phyloP scores from a whole-genome alignment of 140 eudicot species.

The Bidens hawaiensis region DNA sequence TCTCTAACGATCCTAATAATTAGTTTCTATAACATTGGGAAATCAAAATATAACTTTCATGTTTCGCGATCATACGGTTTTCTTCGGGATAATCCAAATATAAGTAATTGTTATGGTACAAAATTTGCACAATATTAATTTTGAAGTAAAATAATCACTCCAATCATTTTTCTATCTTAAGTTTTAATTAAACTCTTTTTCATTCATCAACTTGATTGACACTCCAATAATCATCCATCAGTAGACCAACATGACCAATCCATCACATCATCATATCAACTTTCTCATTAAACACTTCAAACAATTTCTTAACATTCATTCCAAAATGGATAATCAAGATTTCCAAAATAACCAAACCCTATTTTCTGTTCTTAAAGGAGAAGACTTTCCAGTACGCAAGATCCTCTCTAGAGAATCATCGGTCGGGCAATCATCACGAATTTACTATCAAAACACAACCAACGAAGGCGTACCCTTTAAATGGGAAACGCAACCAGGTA shows the following conservation, averaged over 20 bases:
- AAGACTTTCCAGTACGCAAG: slow-evolving; percentile 26
- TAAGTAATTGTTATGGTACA: background rate
- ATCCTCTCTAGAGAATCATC: slow-evolving; percentile 49
- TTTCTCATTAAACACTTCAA: slow-evolving; percentile 18
- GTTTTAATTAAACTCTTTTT: background rate
- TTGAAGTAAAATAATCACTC: background rate
- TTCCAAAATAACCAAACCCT: slow-evolving; percentile 20
- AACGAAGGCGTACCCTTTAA: slow-evolving; percentile 56
- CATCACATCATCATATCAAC: slow-evolving; percentile 19
- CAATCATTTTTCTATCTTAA: slow-evolving; percentile 3
- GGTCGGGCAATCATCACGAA: slow-evolving; percentile 50
- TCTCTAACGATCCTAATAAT: too few species aligned
- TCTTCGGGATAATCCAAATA: background rate
- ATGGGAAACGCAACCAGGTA: slow-evolving; percentile 71
- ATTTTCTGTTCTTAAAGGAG: slow-evolving; percentile 37
- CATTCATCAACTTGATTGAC: slow-evolving; percentile 9
- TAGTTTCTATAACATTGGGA: background rate
- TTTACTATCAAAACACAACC: slow-evolving; percentile 39
- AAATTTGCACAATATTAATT: too few species aligned
- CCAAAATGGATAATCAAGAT: slow-evolving; percentile 31
- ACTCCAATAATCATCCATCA: slow-evolving; percentile 26
- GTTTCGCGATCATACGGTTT: background rate
- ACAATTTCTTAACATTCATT: slow-evolving; percentile 10
- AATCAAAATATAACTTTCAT: background rate
- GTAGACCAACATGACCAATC: slow-evolving; percentile 21